Percentiles rank a stretch among this genome's conserved stretches.
phyloP scores from a whole-genome alignment of 176 grass and related monocot genomes.

The Ensete ventricosum region DNA sequence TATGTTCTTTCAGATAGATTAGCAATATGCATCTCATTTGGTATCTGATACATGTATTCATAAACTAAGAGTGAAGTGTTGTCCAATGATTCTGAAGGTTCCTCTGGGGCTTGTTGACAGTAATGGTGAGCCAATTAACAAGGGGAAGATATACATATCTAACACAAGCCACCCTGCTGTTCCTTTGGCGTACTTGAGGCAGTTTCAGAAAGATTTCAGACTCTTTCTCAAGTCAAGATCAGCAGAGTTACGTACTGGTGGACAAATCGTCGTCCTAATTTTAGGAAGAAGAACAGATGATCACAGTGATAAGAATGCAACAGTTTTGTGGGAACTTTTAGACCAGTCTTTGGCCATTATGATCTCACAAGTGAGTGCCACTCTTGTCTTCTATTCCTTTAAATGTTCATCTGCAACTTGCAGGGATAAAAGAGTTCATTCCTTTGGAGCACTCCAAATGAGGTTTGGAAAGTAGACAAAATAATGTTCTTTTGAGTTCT shows the following conservation, averaged over 20 bases:
- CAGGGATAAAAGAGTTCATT: too few relatives aligned
- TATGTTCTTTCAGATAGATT: neutral
- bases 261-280: constrained; percentile 74
- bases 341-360: constrained; percentile 67
- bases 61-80: neutral
- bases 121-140: constrained; percentile 42
- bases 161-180: constrained; percentile 51
- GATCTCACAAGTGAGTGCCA: constrained; percentile 40
- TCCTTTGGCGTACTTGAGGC: constrained; percentile 42
- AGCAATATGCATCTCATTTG: neutral
- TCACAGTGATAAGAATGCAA: constrained; percentile 38
- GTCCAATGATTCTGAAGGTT: constrained; percentile 32
- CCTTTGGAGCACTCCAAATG: too few relatives aligned
- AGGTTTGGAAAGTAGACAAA: too few relatives aligned
- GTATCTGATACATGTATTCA: neutral
- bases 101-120: constrained; percentile 44
- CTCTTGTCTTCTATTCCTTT: too few relatives aligned
- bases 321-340: constrained; percentile 72
- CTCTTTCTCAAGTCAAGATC: constrained; percentile 74
- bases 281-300: constrained; percentile 51
- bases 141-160: constrained; percentile 79
- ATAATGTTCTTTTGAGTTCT: neutral
- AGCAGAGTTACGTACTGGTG: constrained; percentile 49
- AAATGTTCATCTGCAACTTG: too few relatives aligned
- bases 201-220: constrained; percentile 84